phyloP scores from a whole-genome alignment of 345 rosid species.

The Stellera chamaejasme region DNA sequence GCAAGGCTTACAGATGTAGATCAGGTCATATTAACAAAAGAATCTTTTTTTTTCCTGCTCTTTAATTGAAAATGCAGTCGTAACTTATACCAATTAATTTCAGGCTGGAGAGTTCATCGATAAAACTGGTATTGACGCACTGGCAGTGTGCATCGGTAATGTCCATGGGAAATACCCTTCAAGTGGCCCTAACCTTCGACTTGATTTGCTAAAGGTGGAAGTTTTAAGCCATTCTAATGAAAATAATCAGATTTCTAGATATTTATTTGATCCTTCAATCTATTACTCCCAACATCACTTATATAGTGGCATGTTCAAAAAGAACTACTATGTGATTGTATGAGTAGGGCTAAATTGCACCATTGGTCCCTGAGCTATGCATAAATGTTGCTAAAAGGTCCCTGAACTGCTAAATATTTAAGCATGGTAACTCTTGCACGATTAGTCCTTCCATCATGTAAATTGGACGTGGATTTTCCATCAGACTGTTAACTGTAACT shows the following conservation, averaged over 20 bases:
- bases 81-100: conserved; percentile 12
- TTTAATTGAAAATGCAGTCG: conserved; percentile 7
- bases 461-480: no score
- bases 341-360: no score
- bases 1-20: conserved; percentile 76
- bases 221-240: not conserved
- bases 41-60: conserved; percentile 5
- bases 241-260: no score
- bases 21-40: conserved; percentile 42
- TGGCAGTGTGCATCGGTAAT: conserved; percentile 98
- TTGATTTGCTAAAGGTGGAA: conserved; percentile 74
- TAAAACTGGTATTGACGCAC: conserved; percentile 76
- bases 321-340: no score
- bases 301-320: no score
- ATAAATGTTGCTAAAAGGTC: no score
- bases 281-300: no score
- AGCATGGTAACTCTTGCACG: no score
- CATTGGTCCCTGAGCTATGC: no score
- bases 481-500: not conserved
- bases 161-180: conserved; percentile 93
- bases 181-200: conserved; percentile 79
- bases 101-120: conserved; percentile 85
- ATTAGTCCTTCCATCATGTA: no score
- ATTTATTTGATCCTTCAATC: no score
- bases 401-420: no score